Evolutionary conservation across 2,329 filamentous ascomycete genomes (phyloP), one percentile per base, ranked within the genome.

Genomic region (Moelleriella libera): DNA sequence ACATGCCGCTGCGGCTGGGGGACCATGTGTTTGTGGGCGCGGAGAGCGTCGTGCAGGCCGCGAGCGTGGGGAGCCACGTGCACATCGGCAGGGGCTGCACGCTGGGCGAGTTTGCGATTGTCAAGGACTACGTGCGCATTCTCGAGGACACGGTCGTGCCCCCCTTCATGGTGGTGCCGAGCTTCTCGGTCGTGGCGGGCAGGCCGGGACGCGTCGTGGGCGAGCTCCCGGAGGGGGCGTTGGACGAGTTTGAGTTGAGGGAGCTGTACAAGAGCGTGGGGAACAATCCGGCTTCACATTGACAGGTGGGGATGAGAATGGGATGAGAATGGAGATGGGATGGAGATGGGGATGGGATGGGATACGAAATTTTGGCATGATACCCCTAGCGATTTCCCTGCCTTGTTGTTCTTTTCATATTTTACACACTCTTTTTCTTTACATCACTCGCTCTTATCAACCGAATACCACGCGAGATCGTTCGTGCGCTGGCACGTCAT

Each of bases 1-100:
- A 89, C 66, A 90, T 90, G 64, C 89, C 89, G 7, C 82, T 97
- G 56, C 87, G 92, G 51, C 85, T 98, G 54, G 88, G 88, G 43
- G 89, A 96, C 63, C 90, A 97, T 66, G 89, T 96, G 52, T 96
- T 90, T 65, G 76, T 98, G 45, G 89, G 88, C 49, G 74, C 78
- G 57, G 70, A 72, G 34, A 80, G 81, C 39, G 78, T 90, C 40
- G 76, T 98, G 39, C 87, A 92, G 61, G 88, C 90, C 1, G 88
- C 88, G 6, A 77, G 79, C 37, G 79, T 98, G 47, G 85, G 86
- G 2, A 88, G 76, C 55, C 87, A 96, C 65, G 88, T 97, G 12
- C 79, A 88, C 60, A 85, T 98, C 51, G 89, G 88, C 28, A 74
- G 75, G 48, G 78, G 81, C 46, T 86, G 82, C 52, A 82, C 84